Evolutionary conservation across 1,139 yeast species (phyloP).

Genomic region (Yamadazyma pseudoaaseri): DNA sequence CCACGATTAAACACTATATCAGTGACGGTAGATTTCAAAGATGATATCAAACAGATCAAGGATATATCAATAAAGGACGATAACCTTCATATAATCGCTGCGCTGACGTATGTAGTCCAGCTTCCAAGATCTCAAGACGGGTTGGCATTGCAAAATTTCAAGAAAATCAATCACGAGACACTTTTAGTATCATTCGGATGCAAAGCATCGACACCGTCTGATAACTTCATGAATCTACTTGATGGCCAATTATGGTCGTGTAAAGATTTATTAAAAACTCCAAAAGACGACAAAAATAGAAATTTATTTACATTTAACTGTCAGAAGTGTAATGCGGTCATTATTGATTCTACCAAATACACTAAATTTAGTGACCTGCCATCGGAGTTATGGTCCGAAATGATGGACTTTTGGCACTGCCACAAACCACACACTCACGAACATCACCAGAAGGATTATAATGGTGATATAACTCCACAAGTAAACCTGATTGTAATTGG

Average conservation of each 20-base stretch:
- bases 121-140: conserved; percentile 1
- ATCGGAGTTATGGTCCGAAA: conserved; percentile 88
- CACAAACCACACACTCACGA: conserved; percentile 66
- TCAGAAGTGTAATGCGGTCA: conserved; percentile 21
- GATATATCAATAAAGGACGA: conserved; percentile 6
- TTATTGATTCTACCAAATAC: conserved; percentile 30
- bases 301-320: conserved; percentile 39
- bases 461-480: conserved; percentile 46
- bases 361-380: conserved; percentile 66
- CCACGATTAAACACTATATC: conserved; percentile 37
- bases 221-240: conserved; percentile 22
- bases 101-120: background rate
- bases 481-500: conserved; percentile 52
- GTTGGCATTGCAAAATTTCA: conserved; percentile 8
- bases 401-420: conserved; percentile 99
- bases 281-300: conserved; percentile 18
- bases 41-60: conserved; percentile 11
- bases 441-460: conserved; percentile 22
- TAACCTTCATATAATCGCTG: background rate
- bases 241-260: conserved; percentile 39
- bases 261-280: conserved; percentile 33
- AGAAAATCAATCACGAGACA: conserved; percentile 6
- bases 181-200: conserved; percentile 12
- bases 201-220: conserved; percentile 7
- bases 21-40: conserved; percentile 23